Evolutionary conservation across 805 yeast species (phyloP), one percentile per base, ranked within the genome.

Genomic region (Saccharomycopsis olivae): DNA sequence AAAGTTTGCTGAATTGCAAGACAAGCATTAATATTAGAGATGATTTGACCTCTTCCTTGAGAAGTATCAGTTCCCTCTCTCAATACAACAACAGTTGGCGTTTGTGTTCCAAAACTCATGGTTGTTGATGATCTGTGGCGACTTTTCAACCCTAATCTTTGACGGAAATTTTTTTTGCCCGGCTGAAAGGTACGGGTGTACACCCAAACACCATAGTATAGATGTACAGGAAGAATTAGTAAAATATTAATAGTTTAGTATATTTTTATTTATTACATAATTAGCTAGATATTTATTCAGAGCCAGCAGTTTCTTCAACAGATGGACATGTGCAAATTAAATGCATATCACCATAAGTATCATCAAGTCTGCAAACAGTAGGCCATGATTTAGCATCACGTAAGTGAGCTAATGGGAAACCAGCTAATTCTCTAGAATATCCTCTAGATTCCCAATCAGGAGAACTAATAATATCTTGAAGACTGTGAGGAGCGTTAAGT

Each of bases 51-150:
- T 49, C 78, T 75, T 28, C 99, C 99, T 60, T 92, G 99, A 13
- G 96, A 83, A 24, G 94, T 67, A 56, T 92, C 98, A 3, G 99
- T 92, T 38, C 99, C 99, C 62, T 92, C 99, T 59, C 88, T 89
- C 47, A 92, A 75, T 39, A 92, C 97, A 47, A 92, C 97, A 52
- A 89, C 84, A n/a, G 98, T 89, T 34, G 98, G 98, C 29, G 96
- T 82, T 60, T 88, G 96, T 41, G 82, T 83, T 48, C 89, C 84
- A 57, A 85, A 86, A 55, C 80, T 81, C 96, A 87, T 88, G 8
- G 13, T 34, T 28, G 9, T 28, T n/a, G 27, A 11, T 24, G 11
- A 9, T 24, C 11, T 24, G 11, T 24, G 27, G n/a, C n/a, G n/a
- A n/a, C n/a, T n/a, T n/a, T n/a, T n/a, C n/a, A n/a, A n/a, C n/a